phyloP scores from a whole-genome alignment of 2,329 filamentous ascomycete species.

The Lachnellula cervina region DNA sequence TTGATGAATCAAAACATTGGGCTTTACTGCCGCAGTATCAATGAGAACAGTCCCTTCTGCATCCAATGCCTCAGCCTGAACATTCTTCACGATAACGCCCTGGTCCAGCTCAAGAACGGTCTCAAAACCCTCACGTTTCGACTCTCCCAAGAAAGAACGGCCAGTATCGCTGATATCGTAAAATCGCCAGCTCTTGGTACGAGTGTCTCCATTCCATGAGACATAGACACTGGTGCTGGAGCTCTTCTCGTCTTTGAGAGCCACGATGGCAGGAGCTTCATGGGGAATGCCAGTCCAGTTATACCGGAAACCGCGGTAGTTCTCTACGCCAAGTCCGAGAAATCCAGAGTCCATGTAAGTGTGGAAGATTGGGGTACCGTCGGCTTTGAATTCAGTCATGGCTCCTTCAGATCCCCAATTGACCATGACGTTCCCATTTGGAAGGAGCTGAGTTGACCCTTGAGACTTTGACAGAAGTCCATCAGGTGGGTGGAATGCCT shows the following conservation, averaged over 20 bases:
- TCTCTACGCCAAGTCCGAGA: constrained; percentile 30
- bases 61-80: constrained; percentile 14
- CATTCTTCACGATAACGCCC: neutral
- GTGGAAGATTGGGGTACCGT: constrained; percentile 36
- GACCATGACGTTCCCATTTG: constrained; percentile 23
- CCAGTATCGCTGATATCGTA: constrained; percentile 33
- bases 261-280: constrained; percentile 35
- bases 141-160: constrained; percentile 36
- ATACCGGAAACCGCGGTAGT: constrained; percentile 36
- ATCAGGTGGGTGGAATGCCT: constrained; percentile 18
- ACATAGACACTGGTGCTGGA: constrained; percentile 41
- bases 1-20: constrained; percentile 10
- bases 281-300: constrained; percentile 36
- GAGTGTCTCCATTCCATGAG: constrained; percentile 50
- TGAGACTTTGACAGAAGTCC: constrained; percentile 20
- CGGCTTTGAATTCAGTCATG: constrained; percentile 22
- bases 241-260: constrained; percentile 29
- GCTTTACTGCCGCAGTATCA: constrained; percentile 3
- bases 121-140: constrained; percentile 40
- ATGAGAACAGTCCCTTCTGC: constrained; percentile 7
- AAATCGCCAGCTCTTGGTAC: constrained; percentile 45
- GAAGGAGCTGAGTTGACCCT: constrained; percentile 22
- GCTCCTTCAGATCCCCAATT: constrained; percentile 23
- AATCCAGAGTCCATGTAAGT: constrained; percentile 35
- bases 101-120: constrained; percentile 18